phyloP scores from a whole-genome alignment of 129 eudicot species.

The Tanacetum coccineum region DNA sequence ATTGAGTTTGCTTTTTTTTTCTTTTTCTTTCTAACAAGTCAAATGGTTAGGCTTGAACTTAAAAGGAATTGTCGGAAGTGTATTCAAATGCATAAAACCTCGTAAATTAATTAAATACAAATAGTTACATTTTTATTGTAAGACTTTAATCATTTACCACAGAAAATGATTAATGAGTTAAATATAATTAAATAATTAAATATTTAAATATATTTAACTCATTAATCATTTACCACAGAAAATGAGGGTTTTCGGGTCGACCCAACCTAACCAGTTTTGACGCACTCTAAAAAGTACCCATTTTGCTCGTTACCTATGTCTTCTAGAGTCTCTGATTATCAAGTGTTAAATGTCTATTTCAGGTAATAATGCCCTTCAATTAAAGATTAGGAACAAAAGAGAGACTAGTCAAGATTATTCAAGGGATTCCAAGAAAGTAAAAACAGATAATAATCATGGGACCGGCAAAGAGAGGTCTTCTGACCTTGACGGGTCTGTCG shows the following conservation, averaged over 20 bases:
- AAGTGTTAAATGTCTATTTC: constrained; percentile 21
- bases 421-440: constrained; percentile 67
- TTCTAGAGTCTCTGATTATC: constrained; percentile 16
- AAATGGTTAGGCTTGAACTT: background rate
- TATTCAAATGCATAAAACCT: constrained; percentile 1
- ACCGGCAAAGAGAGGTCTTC: constrained; percentile 42
- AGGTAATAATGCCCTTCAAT: constrained; percentile 45
- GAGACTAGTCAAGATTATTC: constrained; percentile 54
- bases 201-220: background rate
- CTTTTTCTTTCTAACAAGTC: background rate
- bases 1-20: background rate
- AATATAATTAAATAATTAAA: background rate
- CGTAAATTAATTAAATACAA: background rate
- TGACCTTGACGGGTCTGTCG: constrained; percentile 40
- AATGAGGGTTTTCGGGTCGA: too few species aligned
- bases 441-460: constrained; percentile 34
- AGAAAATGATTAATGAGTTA: background rate
- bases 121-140: background rate
- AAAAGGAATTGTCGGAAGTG: background rate
- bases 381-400: constrained; percentile 54
- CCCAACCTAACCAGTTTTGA: background rate
- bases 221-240: background rate
- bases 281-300: background rate
- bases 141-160: background rate
- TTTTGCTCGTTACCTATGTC: background rate